Evolutionary conservation across 345 rosid genomes (phyloP), one percentile per base, ranked within the genome.

Genomic region (Syzygium jambos): DNA sequence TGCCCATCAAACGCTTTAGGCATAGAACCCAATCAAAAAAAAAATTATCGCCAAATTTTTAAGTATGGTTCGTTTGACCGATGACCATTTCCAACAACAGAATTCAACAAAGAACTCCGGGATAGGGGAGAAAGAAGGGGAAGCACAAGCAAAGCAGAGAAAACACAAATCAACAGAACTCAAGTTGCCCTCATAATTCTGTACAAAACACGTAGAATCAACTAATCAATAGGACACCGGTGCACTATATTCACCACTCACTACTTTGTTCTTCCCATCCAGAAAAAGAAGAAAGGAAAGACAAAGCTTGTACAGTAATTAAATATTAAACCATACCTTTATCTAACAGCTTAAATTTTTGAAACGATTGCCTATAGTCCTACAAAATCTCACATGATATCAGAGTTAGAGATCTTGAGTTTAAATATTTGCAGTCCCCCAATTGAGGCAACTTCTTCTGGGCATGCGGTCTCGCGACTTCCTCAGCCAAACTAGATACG

Each of bases 401-500:
- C n/a, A n/a, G n/a, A n/a, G n/a, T n/a, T n/a, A n/a, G n/a, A n/a
- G n/a, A n/a, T n/a, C n/a, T n/a, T n/a, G n/a, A n/a, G n/a, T n/a
- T n/a, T n/a, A n/a, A n/a, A n/a, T n/a, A n/a, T n/a, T n/a, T n/a
- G n/a, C n/a, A n/a, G n/a, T n/a, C n/a, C n/a, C n/a, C n/a, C n/a
- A n/a, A n/a, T n/a, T n/a, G n/a, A n/a, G n/a, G n/a, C n/a, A n/a
- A n/a, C n/a, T 85, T 89, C 85, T 89, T 53, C 17, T 90, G 92
- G 89, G 93, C 87, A 83, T 91, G 94, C 38, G 92, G 92, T 88
- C 91, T 94, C 43, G 93, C 93, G 86, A 93, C 91, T 52, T 93
- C 93, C 82, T 92, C 57, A 0, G 97, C 95, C 56, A 97, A 88
- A 83, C 92, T 96, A 57, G 92, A 90, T 27, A 27, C 59, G 59